These are phyloP conservation scores for Globisporangium cylindrosporum DNA, from an alignment of 352 stramenopile genomes.

Conservation along the genomic window DNA sequence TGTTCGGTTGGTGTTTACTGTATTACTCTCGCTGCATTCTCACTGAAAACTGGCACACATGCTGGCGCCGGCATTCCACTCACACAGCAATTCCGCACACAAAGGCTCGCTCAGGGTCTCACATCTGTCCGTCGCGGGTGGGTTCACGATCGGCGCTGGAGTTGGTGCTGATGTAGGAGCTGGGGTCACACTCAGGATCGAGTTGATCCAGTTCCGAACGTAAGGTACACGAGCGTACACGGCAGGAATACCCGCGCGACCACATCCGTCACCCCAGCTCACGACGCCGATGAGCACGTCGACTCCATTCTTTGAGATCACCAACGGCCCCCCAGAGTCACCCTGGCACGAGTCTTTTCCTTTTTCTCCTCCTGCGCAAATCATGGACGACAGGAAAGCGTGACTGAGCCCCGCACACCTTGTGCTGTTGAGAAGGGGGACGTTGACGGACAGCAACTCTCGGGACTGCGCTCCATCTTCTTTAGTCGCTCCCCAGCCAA, in stretches of 20 bases:
- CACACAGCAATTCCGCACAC: neutral
- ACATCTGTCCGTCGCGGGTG: neutral
- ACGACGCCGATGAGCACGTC: slow-evolving; percentile 51
- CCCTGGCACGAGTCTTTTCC: slow-evolving; percentile 62
- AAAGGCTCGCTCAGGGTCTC: neutral
- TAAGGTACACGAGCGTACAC: slow-evolving; percentile 48
- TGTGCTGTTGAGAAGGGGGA: slow-evolving; percentile 42
- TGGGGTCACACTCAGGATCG: neutral
- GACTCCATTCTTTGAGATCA: slow-evolving; percentile 22
- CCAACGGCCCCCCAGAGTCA: slow-evolving; percentile 48
- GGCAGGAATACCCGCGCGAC: slow-evolving; percentile 28
- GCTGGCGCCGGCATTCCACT: neutral
- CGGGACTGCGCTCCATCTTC: slow-evolving; percentile 22
- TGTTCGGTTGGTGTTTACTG: too few relatives aligned
- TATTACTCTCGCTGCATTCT: neutral
- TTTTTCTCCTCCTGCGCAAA: slow-evolving; percentile 51
- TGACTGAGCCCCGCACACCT: slow-evolving; percentile 19
- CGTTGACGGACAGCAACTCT: slow-evolving; percentile 38
- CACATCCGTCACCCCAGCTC: slow-evolving; percentile 62
- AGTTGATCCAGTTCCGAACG: neutral
- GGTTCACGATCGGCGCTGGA: neutral
- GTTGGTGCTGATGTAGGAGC: neutral
- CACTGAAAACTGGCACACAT: neutral
- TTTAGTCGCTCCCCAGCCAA: slow-evolving; percentile 32
- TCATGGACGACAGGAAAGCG: slow-evolving; percentile 22